phyloP scores from a whole-genome alignment of 306 rosid species.

The Casuarina cunninghamiana region DNA sequence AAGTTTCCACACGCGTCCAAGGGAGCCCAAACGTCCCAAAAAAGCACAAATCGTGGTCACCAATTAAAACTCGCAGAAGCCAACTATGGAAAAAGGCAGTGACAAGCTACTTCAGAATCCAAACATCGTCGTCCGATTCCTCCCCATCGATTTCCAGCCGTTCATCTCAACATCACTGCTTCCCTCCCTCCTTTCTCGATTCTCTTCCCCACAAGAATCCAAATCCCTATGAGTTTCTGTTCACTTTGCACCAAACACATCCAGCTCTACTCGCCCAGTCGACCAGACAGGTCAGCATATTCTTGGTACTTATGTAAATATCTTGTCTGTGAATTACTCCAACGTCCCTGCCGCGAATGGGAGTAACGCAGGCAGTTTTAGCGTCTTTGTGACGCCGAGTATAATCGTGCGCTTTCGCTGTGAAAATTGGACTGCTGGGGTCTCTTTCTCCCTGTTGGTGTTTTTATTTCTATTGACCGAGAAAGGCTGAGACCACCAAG shows the following conservation, averaged over 20 bases:
- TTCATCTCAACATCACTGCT: neutral
- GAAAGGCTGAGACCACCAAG: neutral
- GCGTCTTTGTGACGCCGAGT: slow-evolving; percentile 23
- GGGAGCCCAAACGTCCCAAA: neutral
- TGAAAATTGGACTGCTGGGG: neutral
- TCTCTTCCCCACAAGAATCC: slow-evolving; percentile 25
- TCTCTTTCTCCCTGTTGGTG: too few relatives aligned
- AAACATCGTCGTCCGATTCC: slow-evolving; percentile 12
- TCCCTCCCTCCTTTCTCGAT: neutral
- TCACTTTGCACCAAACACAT: neutral
- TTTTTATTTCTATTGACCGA: neutral
- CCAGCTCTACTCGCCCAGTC: neutral
- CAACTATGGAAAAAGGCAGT: neutral
- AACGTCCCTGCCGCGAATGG: neutral
- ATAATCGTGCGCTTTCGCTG: neutral
- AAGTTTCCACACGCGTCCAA: neutral
- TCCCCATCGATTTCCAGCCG: slow-evolving; percentile 15
- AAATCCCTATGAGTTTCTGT: slow-evolving; percentile 24
- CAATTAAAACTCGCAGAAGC: neutral
- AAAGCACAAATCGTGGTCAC: slow-evolving; percentile 10
- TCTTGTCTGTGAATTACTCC: neutral
- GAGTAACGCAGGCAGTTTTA: neutral
- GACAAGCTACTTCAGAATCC: neutral
- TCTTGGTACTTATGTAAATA: neutral
- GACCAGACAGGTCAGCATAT: neutral